Base-by-base conservation (phyloP, 495 filamentous ascomycete genomes). In the Acidiella bohemica region DNA sequence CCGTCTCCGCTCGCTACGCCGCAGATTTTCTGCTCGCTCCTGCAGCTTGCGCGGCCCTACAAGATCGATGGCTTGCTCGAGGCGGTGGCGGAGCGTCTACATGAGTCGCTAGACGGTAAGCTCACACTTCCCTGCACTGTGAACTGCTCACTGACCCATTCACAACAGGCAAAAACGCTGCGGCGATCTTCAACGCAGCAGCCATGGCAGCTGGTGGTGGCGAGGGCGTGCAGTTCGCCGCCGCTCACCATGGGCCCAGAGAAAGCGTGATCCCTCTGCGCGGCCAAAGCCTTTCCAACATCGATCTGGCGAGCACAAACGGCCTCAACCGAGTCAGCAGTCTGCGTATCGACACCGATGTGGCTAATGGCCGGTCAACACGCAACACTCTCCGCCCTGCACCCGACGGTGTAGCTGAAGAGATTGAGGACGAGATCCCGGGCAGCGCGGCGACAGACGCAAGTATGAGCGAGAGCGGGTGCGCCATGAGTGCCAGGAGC, bases 171-270 rank as follows among this genome's bases (percentile, higher is more conserved):
- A 71, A 86, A 34, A 97, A 96, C 54, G 87, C 90, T 0, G 92
- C 90, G 0, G 90, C 92, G 12, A 84, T 96, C 11, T 97, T 96
- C 71, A 97, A 97, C 49, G 90, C 92, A 0, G 86, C 88, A 0
- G 90, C 90, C 33, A 96, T 96, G 90, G 92, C 88, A 2, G 92
- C 92, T 6, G 90, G 92, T 1, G 85, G 88, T 19, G 90, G 92
- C 1, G 68, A 83, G 1, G 81, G 80, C 38, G 55, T 61, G 12
- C 46, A 50, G 9, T 63, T 62, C 44, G 32, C 50, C 1, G 46
- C 53, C 11, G 39, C 38, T 9, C 36, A 37, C 29, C 33, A 31
- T 18, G 44, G 33, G 18, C 19, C 19, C 2, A n/a, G 48, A 13
- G 38, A 54, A 2, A 42, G 36, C 25, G 18, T 21, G 7, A 34